phyloP scores from a whole-genome alignment of 352 stramenopile genomes.

The Phytopythium oedochilum region DNA sequence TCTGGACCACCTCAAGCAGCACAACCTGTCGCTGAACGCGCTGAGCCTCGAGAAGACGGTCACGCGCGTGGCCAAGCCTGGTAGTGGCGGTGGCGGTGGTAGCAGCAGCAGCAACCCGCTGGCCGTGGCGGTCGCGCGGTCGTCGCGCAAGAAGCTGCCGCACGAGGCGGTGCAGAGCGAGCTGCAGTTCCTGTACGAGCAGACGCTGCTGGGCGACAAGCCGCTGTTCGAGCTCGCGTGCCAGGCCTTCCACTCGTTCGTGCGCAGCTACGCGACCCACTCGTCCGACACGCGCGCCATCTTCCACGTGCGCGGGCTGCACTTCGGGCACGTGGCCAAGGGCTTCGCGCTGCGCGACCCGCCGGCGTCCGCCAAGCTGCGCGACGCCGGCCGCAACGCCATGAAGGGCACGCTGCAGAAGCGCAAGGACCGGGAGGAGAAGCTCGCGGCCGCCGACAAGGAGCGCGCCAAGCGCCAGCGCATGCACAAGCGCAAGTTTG shows the following conservation, averaged over 20 bases:
- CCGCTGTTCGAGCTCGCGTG: slow-evolving; percentile 82
- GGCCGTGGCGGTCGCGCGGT: neutral
- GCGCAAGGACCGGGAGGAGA: slow-evolving; percentile 76
- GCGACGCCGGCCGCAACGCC: slow-evolving; percentile 63
- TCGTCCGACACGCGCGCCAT: slow-evolving; percentile 87
- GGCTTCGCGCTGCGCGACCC: slow-evolving; percentile 89
- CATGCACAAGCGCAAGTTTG: slow-evolving; percentile 58
- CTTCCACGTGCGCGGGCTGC: slow-evolving; percentile 91
- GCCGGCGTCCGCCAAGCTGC: slow-evolving; percentile 74
- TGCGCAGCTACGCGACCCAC: slow-evolving; percentile 92
- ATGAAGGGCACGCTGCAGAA: slow-evolving; percentile 83
- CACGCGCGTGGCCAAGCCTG: slow-evolving; percentile 51
- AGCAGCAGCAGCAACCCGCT: slow-evolving; percentile 38
- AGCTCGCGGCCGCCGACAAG: slow-evolving; percentile 41
- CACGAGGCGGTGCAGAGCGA: slow-evolving; percentile 80
- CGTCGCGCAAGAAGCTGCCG: slow-evolving; percentile 70
- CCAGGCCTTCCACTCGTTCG: slow-evolving; percentile 91
- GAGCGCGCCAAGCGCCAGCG: slow-evolving; percentile 60
- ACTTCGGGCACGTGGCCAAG: slow-evolving; percentile 93
- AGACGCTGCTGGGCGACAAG: slow-evolving; percentile 77
- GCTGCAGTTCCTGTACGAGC: slow-evolving; percentile 79
- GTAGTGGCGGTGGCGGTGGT: slow-evolving; percentile 52
- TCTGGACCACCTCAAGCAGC: slow-evolving; percentile 89
- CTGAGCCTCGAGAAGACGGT: slow-evolving; percentile 86
- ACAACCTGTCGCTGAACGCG: slow-evolving; percentile 74